These are phyloP conservation scores for Ashbya aceris DNA, from an alignment of 1,139 yeast species.

Conservation along the genomic window DNA sequence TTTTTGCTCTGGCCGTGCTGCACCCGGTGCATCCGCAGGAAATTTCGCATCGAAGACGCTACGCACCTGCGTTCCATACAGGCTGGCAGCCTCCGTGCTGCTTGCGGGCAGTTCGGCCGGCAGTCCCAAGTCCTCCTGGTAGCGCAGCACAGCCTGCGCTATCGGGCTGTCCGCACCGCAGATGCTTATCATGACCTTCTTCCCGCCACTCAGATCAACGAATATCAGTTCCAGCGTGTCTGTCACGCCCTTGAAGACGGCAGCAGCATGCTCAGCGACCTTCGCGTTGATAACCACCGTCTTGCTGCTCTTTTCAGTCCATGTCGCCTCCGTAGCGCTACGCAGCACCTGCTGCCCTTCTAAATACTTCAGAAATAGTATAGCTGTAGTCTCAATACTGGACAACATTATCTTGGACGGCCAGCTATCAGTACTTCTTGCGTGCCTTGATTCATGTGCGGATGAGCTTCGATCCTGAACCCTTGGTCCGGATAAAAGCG, in stretches of 20 bases:
- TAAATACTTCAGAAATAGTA: slow-evolving; percentile 8
- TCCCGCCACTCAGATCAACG: slow-evolving; percentile 8
- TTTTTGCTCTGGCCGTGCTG: background rate
- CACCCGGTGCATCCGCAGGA: background rate
- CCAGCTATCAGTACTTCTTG: too few relatives aligned
- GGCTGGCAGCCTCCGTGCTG: background rate
- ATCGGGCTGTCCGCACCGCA: slow-evolving; percentile 7
- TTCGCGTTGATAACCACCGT: slow-evolving; percentile 3
- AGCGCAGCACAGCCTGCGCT: slow-evolving; percentile 9
- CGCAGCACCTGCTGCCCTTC: slow-evolving; percentile 3
- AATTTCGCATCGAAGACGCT: slow-evolving; percentile 4
- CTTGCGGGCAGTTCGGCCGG: slow-evolving; percentile 4
- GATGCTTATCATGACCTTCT: slow-evolving; percentile 11
- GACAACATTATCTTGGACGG: background rate
- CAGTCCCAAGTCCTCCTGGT: slow-evolving; percentile 4
- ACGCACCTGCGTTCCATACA: background rate
- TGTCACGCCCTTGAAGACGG: background rate
- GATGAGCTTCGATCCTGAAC: too few relatives aligned
- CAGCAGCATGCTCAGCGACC: background rate
- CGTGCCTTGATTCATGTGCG: background rate
- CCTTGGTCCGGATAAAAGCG: too few relatives aligned
- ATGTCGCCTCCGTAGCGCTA: background rate
- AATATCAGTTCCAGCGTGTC: slow-evolving; percentile 5
- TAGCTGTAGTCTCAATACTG: slow-evolving; percentile 6
- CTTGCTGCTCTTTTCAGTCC: slow-evolving; percentile 6